phyloP scores from a whole-genome alignment of 805 yeast species.

The Hanseniaspora guilliermondii region DNA sequence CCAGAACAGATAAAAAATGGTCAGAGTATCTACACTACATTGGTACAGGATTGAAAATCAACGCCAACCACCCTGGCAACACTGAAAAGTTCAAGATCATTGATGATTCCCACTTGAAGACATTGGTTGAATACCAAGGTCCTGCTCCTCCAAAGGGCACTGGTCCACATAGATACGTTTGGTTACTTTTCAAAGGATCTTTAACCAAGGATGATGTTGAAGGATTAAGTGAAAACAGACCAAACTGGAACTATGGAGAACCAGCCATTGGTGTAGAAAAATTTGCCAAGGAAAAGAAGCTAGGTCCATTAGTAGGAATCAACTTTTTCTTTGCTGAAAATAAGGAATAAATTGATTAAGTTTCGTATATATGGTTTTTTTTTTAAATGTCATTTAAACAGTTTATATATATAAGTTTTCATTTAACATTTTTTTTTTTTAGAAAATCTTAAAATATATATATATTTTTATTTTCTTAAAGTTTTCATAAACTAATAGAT shows the following conservation, averaged over 20 bases:
- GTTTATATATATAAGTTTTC: too few relatives aligned
- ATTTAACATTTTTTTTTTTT: too few relatives aligned
- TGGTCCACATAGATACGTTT: constrained; percentile 78
- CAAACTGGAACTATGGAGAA: constrained; percentile 68
- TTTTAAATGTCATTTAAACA: background rate
- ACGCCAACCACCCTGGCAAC: background rate
- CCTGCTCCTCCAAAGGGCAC: constrained; percentile 82
- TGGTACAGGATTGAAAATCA: constrained; percentile 32
- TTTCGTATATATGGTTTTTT: constrained; percentile 1
- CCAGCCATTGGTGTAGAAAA: constrained; percentile 69
- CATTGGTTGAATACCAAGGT: constrained; percentile 51
- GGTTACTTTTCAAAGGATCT: constrained; percentile 58
- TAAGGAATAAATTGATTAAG: constrained; percentile 13
- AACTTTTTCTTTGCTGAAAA: constrained; percentile 80
- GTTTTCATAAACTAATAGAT: too few relatives aligned
- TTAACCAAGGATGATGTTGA: constrained; percentile 21
- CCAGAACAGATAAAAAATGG: constrained; percentile 71
- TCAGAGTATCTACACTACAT: constrained; percentile 77
- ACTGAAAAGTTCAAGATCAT: constrained; percentile 9
- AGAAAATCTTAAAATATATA: too few relatives aligned
- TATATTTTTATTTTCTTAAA: too few relatives aligned
- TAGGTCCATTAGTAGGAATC: constrained; percentile 49
- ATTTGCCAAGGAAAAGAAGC: constrained; percentile 45
- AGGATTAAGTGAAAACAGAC: constrained; percentile 21
- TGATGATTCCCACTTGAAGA: constrained; percentile 25